Evolutionary conservation across 2,329 filamentous ascomycete species (phyloP), one percentile per base, ranked within the genome.

Genomic region (Aspergillus glaucus): DNA sequence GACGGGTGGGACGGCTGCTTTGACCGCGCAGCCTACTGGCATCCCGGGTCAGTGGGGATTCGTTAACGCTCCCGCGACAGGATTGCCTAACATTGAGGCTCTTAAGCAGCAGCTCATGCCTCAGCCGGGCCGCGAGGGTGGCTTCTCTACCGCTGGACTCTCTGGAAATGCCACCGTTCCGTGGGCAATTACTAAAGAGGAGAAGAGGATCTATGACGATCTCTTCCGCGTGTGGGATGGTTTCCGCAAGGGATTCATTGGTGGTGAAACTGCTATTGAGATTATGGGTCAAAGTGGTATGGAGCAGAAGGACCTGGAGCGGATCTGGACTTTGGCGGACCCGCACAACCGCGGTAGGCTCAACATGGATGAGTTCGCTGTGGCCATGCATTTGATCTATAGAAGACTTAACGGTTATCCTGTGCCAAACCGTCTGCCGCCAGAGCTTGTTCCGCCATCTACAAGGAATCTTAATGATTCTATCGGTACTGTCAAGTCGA

Each of bases 321-420:
- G 86, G 28, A 85, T 97, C 45, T 98, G 93, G 93, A 97, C 93
- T 8, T 75, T 98, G 50, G 86, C 92, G 3, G 93, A 98, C 65
- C 86, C 91, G 28, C 86, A 91, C 55, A 96, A 98, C 69, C 93
- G 93, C 67, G 93, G 93, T 15, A 86, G 91, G 48, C 79, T 98
- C 26, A 91, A 98, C 61, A 81, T 97, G 62, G 93, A 98, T 65
- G 93, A 98, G 64, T 98, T 98, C 64, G 91, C 93, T 7, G 92
- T 98, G 46, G 90, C 91, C 8, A 98, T 98, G 93, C 93, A 98
- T 78, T 75, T 98, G 71, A 98, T 98, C 61, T 98, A 98, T 73
- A 82, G 93, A 60, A 95, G 94, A 66, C 79, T 98, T 46, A 97
- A 98, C 62, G 92, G 92, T 32, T 97, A 97, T 63, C 91, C 92